Percentiles rank a stretch among this genome's conserved stretches.
These are phyloP conservation scores for Globisporangium perplexum DNA, from an alignment of 352 stramenopile genomes.

Conservation along the genomic window DNA sequence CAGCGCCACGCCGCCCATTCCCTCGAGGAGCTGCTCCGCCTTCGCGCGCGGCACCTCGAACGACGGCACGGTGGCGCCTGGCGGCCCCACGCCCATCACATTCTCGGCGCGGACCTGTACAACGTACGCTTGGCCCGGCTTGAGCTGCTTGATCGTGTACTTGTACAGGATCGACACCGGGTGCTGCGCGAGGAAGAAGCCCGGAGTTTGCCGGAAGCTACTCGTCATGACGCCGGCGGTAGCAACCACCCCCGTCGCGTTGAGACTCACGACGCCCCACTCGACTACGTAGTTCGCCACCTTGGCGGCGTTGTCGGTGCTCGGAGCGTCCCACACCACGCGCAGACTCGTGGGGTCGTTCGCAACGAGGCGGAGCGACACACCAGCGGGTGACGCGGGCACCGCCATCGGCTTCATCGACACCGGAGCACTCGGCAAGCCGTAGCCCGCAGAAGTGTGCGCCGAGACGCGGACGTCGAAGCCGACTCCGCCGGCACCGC, in stretches of 20 bases:
- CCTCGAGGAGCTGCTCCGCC: slow-evolving; percentile 34
- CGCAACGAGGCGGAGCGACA: slow-evolving; percentile 76
- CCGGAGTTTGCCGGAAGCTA: slow-evolving; percentile 34
- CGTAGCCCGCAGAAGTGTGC: slow-evolving; percentile 57
- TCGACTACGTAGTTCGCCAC: slow-evolving; percentile 88
- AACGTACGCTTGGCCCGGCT: slow-evolving; percentile 37
- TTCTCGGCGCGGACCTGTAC: slow-evolving; percentile 65
- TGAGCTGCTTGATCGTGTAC: slow-evolving; percentile 48
- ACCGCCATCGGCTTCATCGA: slow-evolving; percentile 87
- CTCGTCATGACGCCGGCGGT: background rate
- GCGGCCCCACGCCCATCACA: slow-evolving; percentile 54
- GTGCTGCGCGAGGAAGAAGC: slow-evolving; percentile 41
- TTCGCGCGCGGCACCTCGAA: slow-evolving; percentile 61
- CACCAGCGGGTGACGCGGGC: slow-evolving; percentile 62
- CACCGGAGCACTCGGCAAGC: slow-evolving; percentile 40
- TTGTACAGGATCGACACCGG: slow-evolving; percentile 59
- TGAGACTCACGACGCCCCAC: slow-evolving; percentile 56
- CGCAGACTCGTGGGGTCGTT: slow-evolving; percentile 57
- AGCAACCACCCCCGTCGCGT: slow-evolving; percentile 9
- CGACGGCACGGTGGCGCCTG: slow-evolving; percentile 29
- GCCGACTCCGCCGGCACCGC: slow-evolving; percentile 27
- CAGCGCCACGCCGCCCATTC: slow-evolving; percentile 45
- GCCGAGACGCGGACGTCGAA: slow-evolving; percentile 65
- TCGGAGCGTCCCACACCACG: slow-evolving; percentile 86
- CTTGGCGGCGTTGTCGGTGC: slow-evolving; percentile 70